These are phyloP conservation scores for Lagenidium giganteum DNA, from an alignment of 352 stramenopile genomes.

Conservation along the genomic window DNA sequence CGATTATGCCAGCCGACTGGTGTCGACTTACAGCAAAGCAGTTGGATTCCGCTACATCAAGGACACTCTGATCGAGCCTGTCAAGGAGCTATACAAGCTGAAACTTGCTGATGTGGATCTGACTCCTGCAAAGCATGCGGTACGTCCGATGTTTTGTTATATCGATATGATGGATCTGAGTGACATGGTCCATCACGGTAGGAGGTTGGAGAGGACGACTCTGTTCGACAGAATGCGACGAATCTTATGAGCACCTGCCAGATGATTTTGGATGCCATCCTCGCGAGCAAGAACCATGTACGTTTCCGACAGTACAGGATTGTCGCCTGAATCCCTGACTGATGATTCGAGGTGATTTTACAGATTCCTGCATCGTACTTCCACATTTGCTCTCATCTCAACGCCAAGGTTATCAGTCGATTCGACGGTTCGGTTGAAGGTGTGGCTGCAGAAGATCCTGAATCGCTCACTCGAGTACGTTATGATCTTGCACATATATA, in stretches of 20 bases:
- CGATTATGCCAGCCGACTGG: constrained; percentile 33
- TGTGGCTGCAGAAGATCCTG: constrained; percentile 22
- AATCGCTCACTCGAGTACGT: constrained; percentile 20
- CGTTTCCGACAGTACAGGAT: too few relatives aligned
- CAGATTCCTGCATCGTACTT: constrained; percentile 33
- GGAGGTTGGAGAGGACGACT: constrained; percentile 5
- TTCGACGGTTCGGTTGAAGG: constrained; percentile 34
- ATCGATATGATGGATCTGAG: background rate
- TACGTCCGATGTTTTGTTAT: constrained; percentile 4
- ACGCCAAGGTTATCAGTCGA: constrained; percentile 29
- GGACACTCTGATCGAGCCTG: constrained; percentile 22
- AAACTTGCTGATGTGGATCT: constrained; percentile 65
- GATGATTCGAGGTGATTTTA: too few relatives aligned
- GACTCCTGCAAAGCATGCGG: constrained; percentile 53
- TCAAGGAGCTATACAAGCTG: constrained; percentile 29
- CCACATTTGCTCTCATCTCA: constrained; percentile 42
- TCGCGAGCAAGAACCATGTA: constrained; percentile 53
- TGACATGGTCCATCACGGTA: too few relatives aligned
- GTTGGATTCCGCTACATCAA: constrained; percentile 34
- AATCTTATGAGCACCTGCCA: constrained; percentile 85
- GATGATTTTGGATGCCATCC: constrained; percentile 76
- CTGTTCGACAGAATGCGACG: constrained; percentile 37
- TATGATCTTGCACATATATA: background rate
- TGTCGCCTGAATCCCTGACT: too few relatives aligned
- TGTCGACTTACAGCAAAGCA: constrained; percentile 38